Evolutionary conservation across 768 basidiomycete genomes (phyloP).

Genomic region (Mycena latifolia): DNA sequence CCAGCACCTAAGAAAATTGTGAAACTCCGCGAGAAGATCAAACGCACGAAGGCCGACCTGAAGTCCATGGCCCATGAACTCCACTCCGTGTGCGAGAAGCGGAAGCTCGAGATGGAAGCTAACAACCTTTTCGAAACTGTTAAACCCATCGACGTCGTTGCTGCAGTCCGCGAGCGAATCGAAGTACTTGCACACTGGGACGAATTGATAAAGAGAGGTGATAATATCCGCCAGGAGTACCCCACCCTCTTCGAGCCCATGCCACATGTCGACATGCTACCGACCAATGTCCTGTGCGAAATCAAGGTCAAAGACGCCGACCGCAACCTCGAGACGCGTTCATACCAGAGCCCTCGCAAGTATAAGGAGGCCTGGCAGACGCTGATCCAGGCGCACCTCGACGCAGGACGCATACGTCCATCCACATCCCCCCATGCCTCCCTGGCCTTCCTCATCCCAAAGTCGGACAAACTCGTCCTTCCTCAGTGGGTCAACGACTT

Average conservation of each 20-base stretch:
- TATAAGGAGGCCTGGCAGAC: not conserved
- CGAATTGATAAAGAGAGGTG: not conserved
- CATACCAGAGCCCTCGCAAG: not conserved
- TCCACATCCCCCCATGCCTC: not conserved
- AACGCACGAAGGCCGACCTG: not conserved
- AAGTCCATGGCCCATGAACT: not conserved
- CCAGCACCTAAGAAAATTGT: not conserved
- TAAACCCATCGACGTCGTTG: not conserved
- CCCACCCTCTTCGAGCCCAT: not conserved
- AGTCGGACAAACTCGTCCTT: not conserved
- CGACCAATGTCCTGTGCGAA: not conserved
- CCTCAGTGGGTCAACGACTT: not conserved
- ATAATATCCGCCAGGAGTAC: not conserved
- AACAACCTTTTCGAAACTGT: not conserved
- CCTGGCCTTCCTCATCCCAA: not conserved
- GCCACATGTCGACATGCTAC: not conserved
- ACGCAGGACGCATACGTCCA: constrained; percentile 38
- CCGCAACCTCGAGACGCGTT: not conserved
- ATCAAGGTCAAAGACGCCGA: not conserved
- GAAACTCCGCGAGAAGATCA: not conserved
- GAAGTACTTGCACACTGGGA: not conserved
- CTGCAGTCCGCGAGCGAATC: not conserved
- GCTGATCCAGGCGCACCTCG: constrained; percentile 43
- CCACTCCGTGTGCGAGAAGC: not conserved
- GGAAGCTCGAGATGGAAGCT: not conserved